Percentiles rank a stretch among this genome's conserved stretches.
phyloP scores from a whole-genome alignment of 2,329 filamentous ascomycete species.

The Cercospora janseana region DNA sequence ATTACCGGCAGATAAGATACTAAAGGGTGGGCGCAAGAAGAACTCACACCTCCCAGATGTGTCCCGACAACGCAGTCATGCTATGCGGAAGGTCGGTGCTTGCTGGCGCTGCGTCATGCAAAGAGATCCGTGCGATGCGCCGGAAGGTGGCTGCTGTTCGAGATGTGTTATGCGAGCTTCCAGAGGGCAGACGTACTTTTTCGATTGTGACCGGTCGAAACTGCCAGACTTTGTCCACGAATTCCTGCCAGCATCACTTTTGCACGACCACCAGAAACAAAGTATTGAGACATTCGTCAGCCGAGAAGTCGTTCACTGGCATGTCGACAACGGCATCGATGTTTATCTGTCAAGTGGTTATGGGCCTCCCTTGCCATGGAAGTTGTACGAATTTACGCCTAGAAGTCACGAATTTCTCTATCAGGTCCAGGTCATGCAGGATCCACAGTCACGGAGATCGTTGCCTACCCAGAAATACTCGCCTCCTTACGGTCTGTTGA shows the following conservation, averaged over 20 bases:
- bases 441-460: slow-evolving; percentile 33
- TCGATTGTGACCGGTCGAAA: slow-evolving; percentile 49
- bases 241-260: slow-evolving; percentile 41
- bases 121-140: slow-evolving; percentile 44
- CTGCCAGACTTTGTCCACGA: slow-evolving; percentile 45
- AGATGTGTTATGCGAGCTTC: slow-evolving; percentile 37
- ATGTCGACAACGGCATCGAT: slow-evolving; percentile 39
- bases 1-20: slow-evolving; percentile 14
- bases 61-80: slow-evolving; percentile 42
- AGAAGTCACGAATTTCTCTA: slow-evolving; percentile 41
- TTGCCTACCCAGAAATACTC: slow-evolving; percentile 40
- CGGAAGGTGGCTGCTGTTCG: slow-evolving; percentile 30
- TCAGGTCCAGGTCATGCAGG: slow-evolving; percentile 46
- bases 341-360: slow-evolving; percentile 47
- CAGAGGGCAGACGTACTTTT: slow-evolving; percentile 42
- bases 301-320: slow-evolving; percentile 39
- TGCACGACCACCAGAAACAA: slow-evolving; percentile 41
- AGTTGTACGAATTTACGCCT: slow-evolving; percentile 49
- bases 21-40: slow-evolving; percentile 38
- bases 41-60: slow-evolving; percentile 40
- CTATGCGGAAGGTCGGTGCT: slow-evolving; percentile 48
- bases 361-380: slow-evolving; percentile 45
- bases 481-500: slow-evolving; percentile 48
- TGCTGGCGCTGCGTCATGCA: slow-evolving; percentile 52
- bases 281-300: slow-evolving; percentile 43